Base-by-base conservation (phyloP, 495 filamentous ascomycete genomes). In the Pseudotulostoma volvatum region DNA sequence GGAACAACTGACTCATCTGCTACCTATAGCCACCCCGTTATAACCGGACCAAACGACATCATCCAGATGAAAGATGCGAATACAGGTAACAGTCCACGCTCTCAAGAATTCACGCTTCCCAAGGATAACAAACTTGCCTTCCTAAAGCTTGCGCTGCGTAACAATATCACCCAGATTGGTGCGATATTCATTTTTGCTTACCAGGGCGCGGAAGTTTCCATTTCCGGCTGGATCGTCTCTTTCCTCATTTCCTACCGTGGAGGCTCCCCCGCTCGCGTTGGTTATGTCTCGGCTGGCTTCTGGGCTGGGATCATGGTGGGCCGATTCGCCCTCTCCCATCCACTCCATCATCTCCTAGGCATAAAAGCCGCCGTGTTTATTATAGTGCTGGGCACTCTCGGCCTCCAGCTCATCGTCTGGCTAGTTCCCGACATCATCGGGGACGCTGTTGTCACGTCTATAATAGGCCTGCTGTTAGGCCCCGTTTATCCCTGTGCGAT, bases 151-250 rank as follows among this genome's bases (percentile, higher is more conserved):
- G 61, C 66, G 15, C 54, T 82, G 19, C 67, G 67, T 39, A 72
- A 72, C 38, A 66, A 62, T 36, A 66, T 71, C 9, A 81, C 83
- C 2, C 43, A 86, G 3, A 59, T 85, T 0, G 78, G 77, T 5
- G 76, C 81, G 0, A 46, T 82, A 1, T 85, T 87, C 57, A 80
- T 85, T 54, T 84, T 90, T 52, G 73, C 75, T n/a, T 86, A 87
- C 53, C 81, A 85, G 51, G 81, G 79, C 20, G 79, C 78, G 25
- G 81, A 85, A 51, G 80, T 84, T 4, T 74, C 71, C 15, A 74
- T 82, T 46, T 82, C 80, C 0, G 76, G 81, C 16, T 92, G 81
- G 85, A 74, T 85, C 11, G 81, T 85, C 33, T 79, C 77, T 3
- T 85, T 84, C 61, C 57, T 87, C 21, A 80, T 86, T 52, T 69